A percentile compares a stretch with the other conserved stretches of the same genome.
Conservation (phyloP, 2,329 filamentous ascomycete species). For the Acephala macrosclerotiorum region DNA sequence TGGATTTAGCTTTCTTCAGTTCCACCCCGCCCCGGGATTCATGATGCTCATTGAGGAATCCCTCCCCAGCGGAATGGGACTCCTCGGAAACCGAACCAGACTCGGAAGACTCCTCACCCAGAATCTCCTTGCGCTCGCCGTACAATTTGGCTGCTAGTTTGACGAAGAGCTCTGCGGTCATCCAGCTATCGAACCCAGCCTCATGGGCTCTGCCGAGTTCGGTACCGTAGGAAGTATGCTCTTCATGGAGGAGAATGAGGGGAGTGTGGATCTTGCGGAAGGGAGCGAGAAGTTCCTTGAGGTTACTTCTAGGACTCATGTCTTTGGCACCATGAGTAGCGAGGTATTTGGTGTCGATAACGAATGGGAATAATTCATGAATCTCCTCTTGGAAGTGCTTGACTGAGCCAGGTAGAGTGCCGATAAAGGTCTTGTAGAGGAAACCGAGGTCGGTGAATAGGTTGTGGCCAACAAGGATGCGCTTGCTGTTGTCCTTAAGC, state of each 20-base stretch:
- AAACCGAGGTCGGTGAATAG: constrained; percentile 70
- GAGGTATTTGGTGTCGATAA: constrained; percentile 69
- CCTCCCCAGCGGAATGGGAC: constrained; percentile 9
- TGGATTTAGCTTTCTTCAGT: background rate
- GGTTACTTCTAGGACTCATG: constrained; percentile 52
- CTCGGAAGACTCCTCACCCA: background rate
- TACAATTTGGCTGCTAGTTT: constrained; percentile 42
- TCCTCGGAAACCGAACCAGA: constrained; percentile 6
- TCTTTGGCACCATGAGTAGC: constrained; percentile 45
- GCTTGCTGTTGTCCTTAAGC: constrained; percentile 41
- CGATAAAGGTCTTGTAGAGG: constrained; percentile 68
- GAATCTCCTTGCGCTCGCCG: constrained; percentile 24
- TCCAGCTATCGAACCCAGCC: constrained; percentile 66
- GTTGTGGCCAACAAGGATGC: constrained; percentile 68
- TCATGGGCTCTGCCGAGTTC: constrained; percentile 52
- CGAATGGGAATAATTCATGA: constrained; percentile 53
- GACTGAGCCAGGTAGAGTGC: constrained; percentile 59
- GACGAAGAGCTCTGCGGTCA: constrained; percentile 52
- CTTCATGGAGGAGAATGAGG: constrained; percentile 47
- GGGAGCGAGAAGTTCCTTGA: constrained; percentile 55
- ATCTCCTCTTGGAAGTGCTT: constrained; percentile 59
- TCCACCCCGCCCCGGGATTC: constrained; percentile 9
- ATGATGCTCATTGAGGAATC: background rate
- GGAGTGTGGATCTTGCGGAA: constrained; percentile 51
- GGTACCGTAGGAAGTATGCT: constrained; percentile 42